A percentile compares a stretch with the other conserved stretches of the same genome.
Conservation (phyloP, 768 basidiomycete species). For the Rhodosporidiobolus sp. region DNA sequence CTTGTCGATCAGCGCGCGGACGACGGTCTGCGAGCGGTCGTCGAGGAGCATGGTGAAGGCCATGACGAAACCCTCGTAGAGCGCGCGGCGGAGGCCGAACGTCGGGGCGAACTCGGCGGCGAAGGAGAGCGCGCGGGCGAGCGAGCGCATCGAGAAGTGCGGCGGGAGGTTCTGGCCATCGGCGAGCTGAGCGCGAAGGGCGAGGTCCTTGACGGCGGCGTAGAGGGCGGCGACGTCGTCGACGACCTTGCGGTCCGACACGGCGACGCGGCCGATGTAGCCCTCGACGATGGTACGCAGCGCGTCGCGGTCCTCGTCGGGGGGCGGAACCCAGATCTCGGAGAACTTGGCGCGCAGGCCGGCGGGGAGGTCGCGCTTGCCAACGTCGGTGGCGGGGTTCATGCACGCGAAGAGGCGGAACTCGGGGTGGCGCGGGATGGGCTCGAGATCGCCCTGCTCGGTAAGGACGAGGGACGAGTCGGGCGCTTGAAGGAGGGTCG, state of each 20-base stretch:
- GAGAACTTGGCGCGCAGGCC: conserved; percentile 88
- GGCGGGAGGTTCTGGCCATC: conserved; percentile 90
- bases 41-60: conserved; percentile 95
- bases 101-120: conserved; percentile 72
- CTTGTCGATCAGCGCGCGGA: conserved; percentile 67
- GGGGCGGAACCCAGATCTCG: conserved; percentile 90
- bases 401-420: conserved; percentile 98
- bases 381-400: conserved; percentile 98
- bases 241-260: conserved; percentile 80
- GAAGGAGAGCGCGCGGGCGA: conserved; percentile 84
- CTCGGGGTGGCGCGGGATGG: conserved; percentile 84
- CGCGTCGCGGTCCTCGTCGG: conserved; percentile 86
- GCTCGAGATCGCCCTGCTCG: conserved; percentile 85
- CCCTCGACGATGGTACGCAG: conserved; percentile 79
- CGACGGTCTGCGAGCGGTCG: conserved; percentile 62
- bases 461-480: conserved; percentile 86
- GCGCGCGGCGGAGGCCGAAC: conserved; percentile 76
- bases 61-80: conserved; percentile 98
- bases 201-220: conserved; percentile 68
- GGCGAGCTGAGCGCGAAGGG: conserved; percentile 71
- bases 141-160: conserved; percentile 95
- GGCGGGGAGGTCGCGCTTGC: conserved; percentile 92
- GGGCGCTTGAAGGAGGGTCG: conserved; percentile 78
- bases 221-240: conserved; percentile 93
- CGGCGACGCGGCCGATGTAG: conserved; percentile 77